These are phyloP conservation scores for Gossypium sturtianum DNA, from an alignment of 345 rosid genomes.

Conservation along the genomic window DNA sequence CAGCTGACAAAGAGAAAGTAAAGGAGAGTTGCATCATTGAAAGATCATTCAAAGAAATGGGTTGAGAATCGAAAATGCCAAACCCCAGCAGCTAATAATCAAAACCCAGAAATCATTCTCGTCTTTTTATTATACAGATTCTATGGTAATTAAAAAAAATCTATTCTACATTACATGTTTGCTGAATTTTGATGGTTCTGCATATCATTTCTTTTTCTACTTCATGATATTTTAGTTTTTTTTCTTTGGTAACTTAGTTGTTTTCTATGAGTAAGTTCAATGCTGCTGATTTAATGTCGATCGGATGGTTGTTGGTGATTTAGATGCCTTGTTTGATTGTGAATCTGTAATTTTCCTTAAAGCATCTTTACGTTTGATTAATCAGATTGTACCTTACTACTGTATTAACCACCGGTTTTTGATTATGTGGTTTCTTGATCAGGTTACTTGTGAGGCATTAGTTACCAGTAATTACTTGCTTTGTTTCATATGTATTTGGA, in stretches of 20 bases:
- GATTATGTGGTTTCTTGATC: slow-evolving; percentile 13
- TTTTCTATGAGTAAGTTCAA: background rate
- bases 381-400: background rate
- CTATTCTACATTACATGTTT: background rate
- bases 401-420: background rate
- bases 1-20: slow-evolving; percentile 6
- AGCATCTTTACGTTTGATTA: slow-evolving; percentile 1
- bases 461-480: background rate
- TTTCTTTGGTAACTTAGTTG: background rate
- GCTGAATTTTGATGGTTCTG: background rate
- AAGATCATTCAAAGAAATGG: slow-evolving; percentile 33
- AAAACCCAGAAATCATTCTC: background rate
- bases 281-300: background rate
- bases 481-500: background rate
- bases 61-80: slow-evolving; percentile 17
- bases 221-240: background rate
- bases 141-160: slow-evolving; percentile 9
- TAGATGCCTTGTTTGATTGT: background rate
- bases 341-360: slow-evolving; percentile 7
- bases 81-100: background rate
- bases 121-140: background rate
- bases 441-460: slow-evolving; percentile 17
- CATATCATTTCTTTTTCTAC: background rate
- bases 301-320: slow-evolving; percentile 2
- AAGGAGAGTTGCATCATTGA: background rate